Percentiles rank a stretch among this genome's conserved stretches.
phyloP scores from a whole-genome alignment of 2,329 filamentous ascomycete species.

The Aspergillus terreus region DNA sequence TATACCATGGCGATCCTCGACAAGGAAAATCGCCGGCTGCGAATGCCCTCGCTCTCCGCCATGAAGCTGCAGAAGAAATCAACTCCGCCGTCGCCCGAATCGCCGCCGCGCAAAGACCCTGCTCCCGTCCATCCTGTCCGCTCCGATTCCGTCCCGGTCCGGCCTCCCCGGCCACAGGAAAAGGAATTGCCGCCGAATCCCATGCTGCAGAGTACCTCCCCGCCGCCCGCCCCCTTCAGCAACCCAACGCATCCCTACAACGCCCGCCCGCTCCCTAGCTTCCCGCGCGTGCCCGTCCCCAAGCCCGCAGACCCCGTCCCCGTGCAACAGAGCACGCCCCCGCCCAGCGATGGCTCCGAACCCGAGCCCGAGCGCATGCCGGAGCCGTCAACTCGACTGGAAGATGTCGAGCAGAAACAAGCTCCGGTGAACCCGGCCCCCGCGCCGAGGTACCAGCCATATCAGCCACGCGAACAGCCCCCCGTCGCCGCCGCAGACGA shows the following conservation, averaged over 20 bases:
- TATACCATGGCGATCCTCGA: conserved; percentile 30
- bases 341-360: conserved; percentile 1
- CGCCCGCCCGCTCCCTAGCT: conserved; percentile 7
- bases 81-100: conserved; percentile 14
- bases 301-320: not conserved
- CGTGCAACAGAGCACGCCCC: conserved; percentile 6
- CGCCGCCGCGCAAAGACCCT: conserved; percentile 19
- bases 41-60: conserved; percentile 30
- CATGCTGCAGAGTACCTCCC: conserved; percentile 11
- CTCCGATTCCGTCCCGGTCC: conserved; percentile 12
- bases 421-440: not conserved
- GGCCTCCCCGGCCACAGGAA: conserved; percentile 17
- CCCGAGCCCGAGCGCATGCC: not conserved
- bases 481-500: conserved; percentile 2
- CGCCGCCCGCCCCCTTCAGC: conserved; percentile 1
- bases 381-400: not conserved
- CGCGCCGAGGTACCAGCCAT: not conserved
- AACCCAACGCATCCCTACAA: conserved; percentile 2
- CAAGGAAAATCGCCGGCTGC: conserved; percentile 31
- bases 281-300: conserved; percentile 7
- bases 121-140: conserved; percentile 6
- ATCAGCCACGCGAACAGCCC: not conserved
- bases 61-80: conserved; percentile 27
- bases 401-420: too few species aligned
- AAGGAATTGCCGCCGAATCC: conserved; percentile 27